Percentiles rank a stretch among this genome's conserved stretches.
These are phyloP conservation scores for Vigna angularis DNA, from an alignment of 306 rosid species.

Conservation along the genomic window DNA sequence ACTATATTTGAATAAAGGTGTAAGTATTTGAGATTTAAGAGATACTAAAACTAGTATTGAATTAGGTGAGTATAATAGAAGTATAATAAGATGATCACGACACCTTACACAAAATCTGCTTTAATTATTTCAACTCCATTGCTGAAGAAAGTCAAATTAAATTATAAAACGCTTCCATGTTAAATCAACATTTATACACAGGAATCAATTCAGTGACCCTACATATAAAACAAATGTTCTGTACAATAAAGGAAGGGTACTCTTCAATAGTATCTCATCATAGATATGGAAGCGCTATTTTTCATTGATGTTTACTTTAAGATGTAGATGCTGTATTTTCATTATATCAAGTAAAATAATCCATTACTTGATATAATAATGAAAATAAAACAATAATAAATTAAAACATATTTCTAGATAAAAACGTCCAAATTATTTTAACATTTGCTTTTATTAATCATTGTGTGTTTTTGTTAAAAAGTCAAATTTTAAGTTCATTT, in stretches of 20 bases:
- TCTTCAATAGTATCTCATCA: conserved; percentile 6
- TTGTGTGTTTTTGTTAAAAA: no score
- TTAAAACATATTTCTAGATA: no score
- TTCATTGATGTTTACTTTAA: conserved; percentile 7
- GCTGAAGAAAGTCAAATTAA: neutral
- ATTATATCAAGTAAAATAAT: neutral
- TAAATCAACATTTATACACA: conserved; percentile 3
- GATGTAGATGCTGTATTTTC: conserved; percentile 31
- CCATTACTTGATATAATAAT: no score
- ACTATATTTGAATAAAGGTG: neutral
- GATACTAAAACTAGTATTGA: neutral
- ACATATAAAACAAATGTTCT: conserved; percentile 22
- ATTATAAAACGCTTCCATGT: neutral
- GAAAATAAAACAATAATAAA: no score
- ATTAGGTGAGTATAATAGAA: neutral
- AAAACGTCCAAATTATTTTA: no score
- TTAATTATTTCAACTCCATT: no score
- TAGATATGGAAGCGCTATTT: conserved; percentile 28
- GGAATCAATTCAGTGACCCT: conserved; percentile 28
- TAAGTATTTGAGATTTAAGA: neutral
- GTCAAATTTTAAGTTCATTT: no score
- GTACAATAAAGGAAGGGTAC: neutral
- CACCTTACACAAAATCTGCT: no score
- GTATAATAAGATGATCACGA: no score
- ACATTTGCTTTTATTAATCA: no score